Percentiles rank a stretch among this genome's conserved stretches.
phyloP scores from a whole-genome alignment of 2,329 filamentous ascomycete species.

The Grosmannia penicillata region DNA sequence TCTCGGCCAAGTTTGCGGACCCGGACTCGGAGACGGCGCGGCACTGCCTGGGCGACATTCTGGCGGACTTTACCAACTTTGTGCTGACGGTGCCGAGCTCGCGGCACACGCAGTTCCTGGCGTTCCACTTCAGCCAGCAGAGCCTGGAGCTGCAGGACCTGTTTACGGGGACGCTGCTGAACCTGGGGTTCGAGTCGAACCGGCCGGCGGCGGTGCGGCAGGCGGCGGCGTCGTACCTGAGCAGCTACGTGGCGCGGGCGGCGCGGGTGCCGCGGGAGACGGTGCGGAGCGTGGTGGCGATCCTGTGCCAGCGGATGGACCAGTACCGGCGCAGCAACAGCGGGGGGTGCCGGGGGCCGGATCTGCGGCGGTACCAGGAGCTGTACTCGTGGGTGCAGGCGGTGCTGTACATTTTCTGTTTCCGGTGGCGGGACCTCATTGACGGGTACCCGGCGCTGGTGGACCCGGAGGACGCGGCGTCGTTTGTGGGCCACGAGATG shows the following conservation, averaged over 20 bases:
- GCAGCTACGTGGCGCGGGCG: slow-evolving; percentile 85
- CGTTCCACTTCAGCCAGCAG: slow-evolving; percentile 88
- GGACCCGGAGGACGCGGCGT: slow-evolving; percentile 46
- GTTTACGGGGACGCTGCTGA: slow-evolving; percentile 66
- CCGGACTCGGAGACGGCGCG: slow-evolving; percentile 55
- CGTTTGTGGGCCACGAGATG: slow-evolving; percentile 55
- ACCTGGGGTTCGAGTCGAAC: slow-evolving; percentile 55
- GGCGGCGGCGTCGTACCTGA: slow-evolving; percentile 79
- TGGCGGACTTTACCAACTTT: slow-evolving; percentile 74
- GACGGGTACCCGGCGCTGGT: slow-evolving; percentile 43
- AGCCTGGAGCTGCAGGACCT: slow-evolving; percentile 65
- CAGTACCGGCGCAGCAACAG: slow-evolving; percentile 60
- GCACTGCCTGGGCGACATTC: slow-evolving; percentile 60
- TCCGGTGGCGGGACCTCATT: slow-evolving; percentile 87
- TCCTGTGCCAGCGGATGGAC: slow-evolving; percentile 66
- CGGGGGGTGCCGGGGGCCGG: slow-evolving; percentile 62
- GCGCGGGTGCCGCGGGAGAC: slow-evolving; percentile 62
- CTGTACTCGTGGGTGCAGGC: slow-evolving; percentile 88
- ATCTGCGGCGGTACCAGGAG: slow-evolving; percentile 66
- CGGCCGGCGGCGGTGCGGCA: slow-evolving; percentile 63
- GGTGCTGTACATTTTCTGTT: slow-evolving; percentile 89
- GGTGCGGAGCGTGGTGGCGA: slow-evolving; percentile 69
- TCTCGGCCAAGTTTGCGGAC: slow-evolving; percentile 55
- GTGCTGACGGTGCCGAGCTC: slow-evolving; percentile 86
- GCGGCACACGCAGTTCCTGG: slow-evolving; percentile 83